Percentiles rank a stretch among this genome's conserved stretches.
Conservation (phyloP, 179 eudicot species). For the Vitellaria paradoxa region DNA sequence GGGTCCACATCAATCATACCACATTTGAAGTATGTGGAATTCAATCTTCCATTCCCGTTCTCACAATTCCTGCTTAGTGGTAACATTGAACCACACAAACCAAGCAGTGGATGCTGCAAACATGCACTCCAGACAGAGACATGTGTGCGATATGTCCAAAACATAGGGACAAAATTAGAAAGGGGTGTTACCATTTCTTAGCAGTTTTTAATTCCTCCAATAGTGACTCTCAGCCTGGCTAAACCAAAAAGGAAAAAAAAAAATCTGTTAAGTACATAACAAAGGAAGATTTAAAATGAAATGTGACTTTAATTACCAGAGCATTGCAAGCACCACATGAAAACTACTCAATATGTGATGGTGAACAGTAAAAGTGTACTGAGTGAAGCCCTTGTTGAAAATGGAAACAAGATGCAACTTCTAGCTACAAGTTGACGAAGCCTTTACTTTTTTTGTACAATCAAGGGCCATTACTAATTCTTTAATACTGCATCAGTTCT, state of each 20-base stretch:
- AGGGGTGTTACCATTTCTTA: conserved; percentile 2
- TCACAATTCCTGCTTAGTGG: no score
- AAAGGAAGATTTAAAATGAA: background rate
- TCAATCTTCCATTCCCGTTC: background rate
- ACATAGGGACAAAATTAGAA: background rate
- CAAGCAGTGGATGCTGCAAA: no score
- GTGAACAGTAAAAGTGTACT: background rate
- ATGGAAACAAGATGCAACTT: no score
- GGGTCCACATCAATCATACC: background rate
- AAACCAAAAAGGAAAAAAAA: background rate
- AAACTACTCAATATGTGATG: background rate
- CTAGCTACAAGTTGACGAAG: no score
- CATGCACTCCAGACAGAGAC: no score
- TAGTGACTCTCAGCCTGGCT: conserved; percentile 2
- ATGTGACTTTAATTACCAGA: background rate
- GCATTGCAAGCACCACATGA: background rate
- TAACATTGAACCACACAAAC: no score
- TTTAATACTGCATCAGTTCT: no score
- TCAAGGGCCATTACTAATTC: no score
- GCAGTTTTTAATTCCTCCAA: background rate
- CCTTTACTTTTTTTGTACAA: no score
- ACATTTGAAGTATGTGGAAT: background rate
- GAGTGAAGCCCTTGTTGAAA: background rate
- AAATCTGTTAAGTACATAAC: background rate
- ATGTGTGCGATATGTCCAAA: no score